Conservation (phyloP, 305 asterid genomes). For the Fraxinus sp. region DNA sequence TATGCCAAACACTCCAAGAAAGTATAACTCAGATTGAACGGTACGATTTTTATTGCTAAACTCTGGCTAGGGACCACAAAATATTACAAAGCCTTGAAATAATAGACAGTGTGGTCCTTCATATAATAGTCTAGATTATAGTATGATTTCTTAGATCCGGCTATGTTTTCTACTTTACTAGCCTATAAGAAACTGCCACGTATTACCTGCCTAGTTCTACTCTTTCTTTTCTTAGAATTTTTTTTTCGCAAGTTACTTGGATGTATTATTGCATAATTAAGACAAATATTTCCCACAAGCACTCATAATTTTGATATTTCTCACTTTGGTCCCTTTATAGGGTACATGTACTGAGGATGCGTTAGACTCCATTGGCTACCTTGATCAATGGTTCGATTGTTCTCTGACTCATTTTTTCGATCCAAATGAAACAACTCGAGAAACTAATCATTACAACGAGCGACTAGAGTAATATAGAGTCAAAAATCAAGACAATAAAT, state of each 20-base stretch:
- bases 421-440: neutral
- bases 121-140: conserved; percentile 18
- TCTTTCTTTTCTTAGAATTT: conserved; percentile 17
- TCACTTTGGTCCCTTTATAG: neutral
- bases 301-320: neutral
- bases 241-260: neutral
- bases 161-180: conserved; percentile 21
- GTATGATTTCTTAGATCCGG: conserved; percentile 18
- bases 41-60: neutral
- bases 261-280: conserved; percentile 7
- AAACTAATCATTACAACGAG: neutral
- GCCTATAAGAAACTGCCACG: conserved; percentile 27
- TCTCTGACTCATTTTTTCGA: neutral
- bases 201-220: neutral
- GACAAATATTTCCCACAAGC: neutral
- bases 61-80: neutral
- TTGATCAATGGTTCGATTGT: neutral
- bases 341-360: neutral
- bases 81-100: neutral
- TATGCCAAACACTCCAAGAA: neutral
- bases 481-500: neutral
- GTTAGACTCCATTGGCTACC: neutral
- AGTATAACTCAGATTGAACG: neutral
- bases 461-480: neutral
- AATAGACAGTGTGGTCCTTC: neutral